A percentile compares a stretch with the other conserved stretches of the same genome.
Evolutionary conservation across 306 rosid species (phyloP).

Genomic region (Benincasa hispida): DNA sequence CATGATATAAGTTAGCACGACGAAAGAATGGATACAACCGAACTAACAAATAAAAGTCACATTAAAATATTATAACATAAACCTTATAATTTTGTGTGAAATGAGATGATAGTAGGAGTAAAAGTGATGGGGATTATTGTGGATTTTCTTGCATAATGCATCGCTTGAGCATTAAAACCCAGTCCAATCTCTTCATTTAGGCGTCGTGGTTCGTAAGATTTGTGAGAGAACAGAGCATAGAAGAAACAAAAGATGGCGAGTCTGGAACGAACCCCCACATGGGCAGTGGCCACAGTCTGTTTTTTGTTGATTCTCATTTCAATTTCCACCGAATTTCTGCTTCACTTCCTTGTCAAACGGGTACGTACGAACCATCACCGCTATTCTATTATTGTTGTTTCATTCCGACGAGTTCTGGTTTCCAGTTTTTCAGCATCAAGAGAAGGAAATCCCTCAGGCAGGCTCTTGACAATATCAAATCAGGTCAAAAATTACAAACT

Average conservation of each 20-base stretch:
- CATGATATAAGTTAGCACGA: too few relatives aligned
- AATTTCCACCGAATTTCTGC: constrained; percentile 27
- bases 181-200: too few relatives aligned
- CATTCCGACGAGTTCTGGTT: too few relatives aligned
- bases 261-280: constrained; percentile 38
- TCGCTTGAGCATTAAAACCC: too few relatives aligned
- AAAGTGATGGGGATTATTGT: too few relatives aligned
- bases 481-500: constrained; percentile 15
- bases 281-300: constrained; percentile 50
- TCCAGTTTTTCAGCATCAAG: constrained; percentile 27
- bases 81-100: too few relatives aligned
- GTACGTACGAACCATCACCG: neutral
- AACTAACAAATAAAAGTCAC: too few relatives aligned
- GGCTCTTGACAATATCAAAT: constrained; percentile 41
- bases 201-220: neutral
- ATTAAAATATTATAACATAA: too few relatives aligned
- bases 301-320: constrained; percentile 28
- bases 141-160: too few relatives aligned
- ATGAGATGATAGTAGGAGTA: too few relatives aligned
- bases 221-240: neutral
- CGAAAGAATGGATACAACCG: too few relatives aligned
- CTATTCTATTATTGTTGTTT: neutral
- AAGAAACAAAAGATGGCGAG: constrained; percentile 7
- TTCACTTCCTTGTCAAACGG: constrained; percentile 22
- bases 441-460: constrained; percentile 29